Base-by-base conservation (phyloP, 257 asterid genomes). In the Jacaranda mimosifolia region DNA sequence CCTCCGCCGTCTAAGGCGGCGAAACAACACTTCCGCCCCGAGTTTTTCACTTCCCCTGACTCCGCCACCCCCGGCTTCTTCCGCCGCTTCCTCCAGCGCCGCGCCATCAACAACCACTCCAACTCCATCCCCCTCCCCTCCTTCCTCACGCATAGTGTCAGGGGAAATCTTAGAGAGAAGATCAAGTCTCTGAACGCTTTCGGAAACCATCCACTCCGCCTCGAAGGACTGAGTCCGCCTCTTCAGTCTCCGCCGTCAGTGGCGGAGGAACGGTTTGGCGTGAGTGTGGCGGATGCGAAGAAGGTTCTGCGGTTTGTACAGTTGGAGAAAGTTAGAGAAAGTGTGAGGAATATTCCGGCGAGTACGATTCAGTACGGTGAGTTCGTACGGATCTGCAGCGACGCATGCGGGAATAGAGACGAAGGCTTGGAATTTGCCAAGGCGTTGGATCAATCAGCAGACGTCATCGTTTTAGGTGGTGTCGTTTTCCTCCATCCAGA, bases 391-490 rank as follows among this genome's bases (percentile, higher is more conserved):
- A 70, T 90, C 5, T 95, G 99, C 66, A 70, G 56, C 0, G 97
- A 87, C 17, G 85, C n/a, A 32, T 77, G 88, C 57, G 88, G 79
- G 4, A 66, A 83, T 45, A 48, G 49, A 2, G 94, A 89, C 39
- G 81, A 48, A 67, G 96, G 94, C 0, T 5, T 60, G 77, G 97
- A 92, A 72, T 85, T 86, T 11, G 96, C 97, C 0, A 90, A 86
- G 84, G 77, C 81, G 75, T 68, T 95, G 86, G 97, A 95, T 38
- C 83, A 87, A 1, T 93, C 92, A 4, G 98, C 93, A 17, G 83
- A 78, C 82, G 97, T 95, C 82, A 83, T 95, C 85, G 91, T 91
- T 67, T 80, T 95, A 17, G 93, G 99, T 72, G 91, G 83, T 73
- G 78, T 91, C 48, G 98, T 92, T 13, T 92, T 95, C 59, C 96